Evolutionary conservation across 768 basidiomycete genomes (phyloP), one percentile per base, ranked within the genome.

Genomic region (Lactarius tabidus): DNA sequence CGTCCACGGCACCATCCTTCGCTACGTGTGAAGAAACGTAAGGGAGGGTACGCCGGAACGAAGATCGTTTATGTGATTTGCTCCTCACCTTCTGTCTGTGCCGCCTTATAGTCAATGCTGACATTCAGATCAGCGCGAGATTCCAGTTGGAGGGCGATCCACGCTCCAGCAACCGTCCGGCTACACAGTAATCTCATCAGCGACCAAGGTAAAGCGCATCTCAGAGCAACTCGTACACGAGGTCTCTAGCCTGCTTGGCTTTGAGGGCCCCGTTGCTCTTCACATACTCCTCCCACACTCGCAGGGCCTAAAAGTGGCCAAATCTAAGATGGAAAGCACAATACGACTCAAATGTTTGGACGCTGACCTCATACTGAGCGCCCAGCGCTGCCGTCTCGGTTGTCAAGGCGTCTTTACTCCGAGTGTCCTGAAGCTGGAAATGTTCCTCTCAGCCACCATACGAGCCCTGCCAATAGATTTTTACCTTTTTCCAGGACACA

Each of bases 321-420:
- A 26, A 48, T 10, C 12, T 26, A 9, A 33, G 54, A 33, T 20
- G 54, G 10, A 53, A 29, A 17, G 23, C 28, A 12, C 17, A 17
- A 18, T 18, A 29, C 9, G 18, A 20, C n/a, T n/a, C 4, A 6
- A 3, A 20, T 33, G 18, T 7, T 35, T 9, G 7, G 33, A 23
- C 33, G 31, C 65, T 66, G 45, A 65, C 64, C 28, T 65, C 64
- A 45, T 65, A 65, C 31, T 65, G 60, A 23, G 64, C 41, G 5
- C 36, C 64, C 31, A 61, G 23, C 38, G 23, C 54, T 35, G 57
- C 14, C 14, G 2, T 55, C 23, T 65, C 64, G 8, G 64, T 65
- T 10, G 64, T 65, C 28, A 61, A 57, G 7, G 43, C 60, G 3
- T 62, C 60, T 36, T 60, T 62, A n/a, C 31, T 36, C 4, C 10